Evolutionary conservation across 352 stramenopile species (phyloP), one percentile per base, ranked within the genome.

Genomic region (Pythium oligandrum): DNA sequence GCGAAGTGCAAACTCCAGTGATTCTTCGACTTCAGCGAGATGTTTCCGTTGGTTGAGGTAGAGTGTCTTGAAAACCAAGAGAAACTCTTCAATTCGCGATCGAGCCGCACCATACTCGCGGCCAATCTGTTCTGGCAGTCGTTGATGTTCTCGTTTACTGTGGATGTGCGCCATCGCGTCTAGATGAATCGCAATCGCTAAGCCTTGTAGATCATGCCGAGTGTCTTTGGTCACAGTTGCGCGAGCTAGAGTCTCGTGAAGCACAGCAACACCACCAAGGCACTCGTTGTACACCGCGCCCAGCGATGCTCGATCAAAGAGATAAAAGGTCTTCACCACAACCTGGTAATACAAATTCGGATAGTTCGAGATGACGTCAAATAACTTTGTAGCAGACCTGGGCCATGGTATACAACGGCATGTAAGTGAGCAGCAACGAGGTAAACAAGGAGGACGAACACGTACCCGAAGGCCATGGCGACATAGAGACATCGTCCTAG

Each of bases 401-500:
- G 10, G 47, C 17, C 17, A 26, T 26, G 34, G 51, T 26, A 36
- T 33, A 35, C 7, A 42, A 58, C 37, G 8, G 4, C 39, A 40
- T 11, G 44, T 34, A 3, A 46, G 12, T 40, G 3, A 52, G 33
- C n/a, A 12, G n/a, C 9, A 33, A 4, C 48, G 37, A 3, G 34
- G 43, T 10, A 33, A 3, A 30, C 3, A 44, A 3, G 12, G 2
- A 34, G 17, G 17, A 26, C 17, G 17, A 26, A 26, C 35, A 65
- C 67, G 7, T 54, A 85, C 76, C 73, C 53, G 33, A 84, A 71
- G 7, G 76, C 86, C 0, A 88, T 46, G 31, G 70, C 68, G 10
- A 90, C 40, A 44, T 80, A 82, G 11, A 90, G 51, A 44, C 71
- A 85, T 3, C 64, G 65, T 9, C 68, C 63, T 17, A 90, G 57